phyloP scores from a whole-genome alignment of 345 rosid genomes.

The Reutealis trisperma region DNA sequence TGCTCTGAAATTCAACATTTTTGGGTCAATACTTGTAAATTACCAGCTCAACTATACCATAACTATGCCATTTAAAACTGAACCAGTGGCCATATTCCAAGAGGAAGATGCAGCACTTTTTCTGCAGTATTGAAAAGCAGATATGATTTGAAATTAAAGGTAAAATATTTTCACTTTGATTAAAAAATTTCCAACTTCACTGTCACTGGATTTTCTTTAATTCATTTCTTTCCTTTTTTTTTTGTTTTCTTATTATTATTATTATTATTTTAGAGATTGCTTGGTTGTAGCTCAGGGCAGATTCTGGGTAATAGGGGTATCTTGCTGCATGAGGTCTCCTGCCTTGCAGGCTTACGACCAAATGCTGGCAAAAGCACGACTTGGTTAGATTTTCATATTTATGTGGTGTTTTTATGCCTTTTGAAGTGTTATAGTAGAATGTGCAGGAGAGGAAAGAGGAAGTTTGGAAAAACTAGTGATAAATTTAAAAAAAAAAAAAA shows the following conservation, averaged over 20 bases:
- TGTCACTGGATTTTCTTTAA: neutral
- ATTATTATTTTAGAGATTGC: no score
- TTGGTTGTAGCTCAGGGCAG: no score
- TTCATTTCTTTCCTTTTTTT: no score
- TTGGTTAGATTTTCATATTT: neutral
- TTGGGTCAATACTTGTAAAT: conserved; percentile 64
- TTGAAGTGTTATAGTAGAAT: no score
- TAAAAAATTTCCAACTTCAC: neutral
- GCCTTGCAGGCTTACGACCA: neutral
- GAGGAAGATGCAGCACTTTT: conserved; percentile 31
- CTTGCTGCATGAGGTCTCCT: no score
- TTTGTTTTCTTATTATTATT: no score
- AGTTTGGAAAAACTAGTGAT: no score
- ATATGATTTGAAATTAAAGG: conserved; percentile 31
- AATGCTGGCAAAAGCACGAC: neutral
- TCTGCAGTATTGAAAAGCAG: conserved; percentile 27
- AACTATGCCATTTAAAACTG: conserved; percentile 57
- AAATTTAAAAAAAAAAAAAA: no score
- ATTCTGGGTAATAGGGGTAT: no score
- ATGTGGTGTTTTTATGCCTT: neutral
- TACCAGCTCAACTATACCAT: conserved; percentile 71
- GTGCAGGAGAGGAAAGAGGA: no score
- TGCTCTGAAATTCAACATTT: conserved; percentile 72
- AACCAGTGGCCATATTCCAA: conserved; percentile 14
- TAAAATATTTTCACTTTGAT: conserved; percentile 13